Base-by-base conservation (phyloP, 331 rosid genomes). In the Phaseolus coccineus region DNA sequence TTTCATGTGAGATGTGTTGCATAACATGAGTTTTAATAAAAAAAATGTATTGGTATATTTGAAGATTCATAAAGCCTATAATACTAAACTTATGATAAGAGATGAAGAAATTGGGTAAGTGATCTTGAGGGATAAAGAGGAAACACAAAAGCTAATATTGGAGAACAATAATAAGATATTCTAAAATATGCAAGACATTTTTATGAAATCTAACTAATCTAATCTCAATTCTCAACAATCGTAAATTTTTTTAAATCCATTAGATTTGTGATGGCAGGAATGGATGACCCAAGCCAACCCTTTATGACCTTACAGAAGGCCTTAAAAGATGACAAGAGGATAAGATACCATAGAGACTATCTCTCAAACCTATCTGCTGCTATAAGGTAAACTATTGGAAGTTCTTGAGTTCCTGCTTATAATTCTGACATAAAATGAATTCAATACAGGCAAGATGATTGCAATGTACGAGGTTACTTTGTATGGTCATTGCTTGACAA, bases 401-500 rank as follows among this genome's bases (percentile, higher is more conserved):
- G 79, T 61, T 19, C 15, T 79, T 53, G 57, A 73, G 22, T 64
- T 65, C 19, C 51, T 35, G 50, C 39, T 40, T 69, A 4, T 11
- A 74, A 72, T 71, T 15, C 24, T 85, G 33, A 83, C 70, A 81
- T 56, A 76, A 62, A 33, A 40, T 57, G 56, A 35, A 73, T 44
- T 66, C 57, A 82, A 80, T 71, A 10, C 91, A 92, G 98, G 91
- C 61, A 91, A 86, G 97, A 92, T 59, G 82, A 83, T 55, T 92
- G 97, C 65, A 88, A 94, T 59, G 91, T 94, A 4, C 84, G 79
- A 1, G 98, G 98, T 64, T 94, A 94, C 85, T 94, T 89, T 62
- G 97, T 88, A 71, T 94, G 98, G 98, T 92, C 98, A 31, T 84
- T 94, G 84, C 97, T 94, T 33, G 98, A 94, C 81, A 94, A 92